These are phyloP conservation scores for Magnusiomyces tetraspermus DNA, from an alignment of 1,139 yeast species.

Conservation along the genomic window DNA sequence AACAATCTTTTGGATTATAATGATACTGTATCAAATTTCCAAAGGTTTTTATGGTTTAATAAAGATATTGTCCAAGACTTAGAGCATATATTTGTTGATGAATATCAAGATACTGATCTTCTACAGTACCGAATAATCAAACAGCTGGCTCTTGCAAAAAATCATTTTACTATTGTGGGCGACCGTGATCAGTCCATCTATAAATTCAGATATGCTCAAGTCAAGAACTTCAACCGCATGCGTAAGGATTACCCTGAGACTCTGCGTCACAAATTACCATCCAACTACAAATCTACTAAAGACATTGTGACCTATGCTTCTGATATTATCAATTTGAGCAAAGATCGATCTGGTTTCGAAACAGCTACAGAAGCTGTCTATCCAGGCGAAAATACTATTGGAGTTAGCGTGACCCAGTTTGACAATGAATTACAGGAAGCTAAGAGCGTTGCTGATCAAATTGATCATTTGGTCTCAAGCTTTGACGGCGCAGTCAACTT, in stretches of 20 bases:
- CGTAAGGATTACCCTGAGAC: conserved; percentile 35
- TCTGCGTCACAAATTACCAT: conserved; percentile 41
- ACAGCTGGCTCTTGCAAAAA: conserved; percentile 41
- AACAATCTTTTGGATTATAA: too few relatives aligned
- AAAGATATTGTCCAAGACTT: too few relatives aligned
- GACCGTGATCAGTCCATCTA: conserved; percentile 96
- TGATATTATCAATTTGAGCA: conserved; percentile 54
- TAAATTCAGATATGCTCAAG: conserved; percentile 58
- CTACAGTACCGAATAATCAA: conserved; percentile 65
- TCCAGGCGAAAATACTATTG: not conserved
- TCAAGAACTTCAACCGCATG: conserved; percentile 59
- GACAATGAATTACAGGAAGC: conserved; percentile 46
- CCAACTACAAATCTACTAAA: conserved; percentile 74
- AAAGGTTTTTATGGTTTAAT: too few relatives aligned
- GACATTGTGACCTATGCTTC: conserved; percentile 60
- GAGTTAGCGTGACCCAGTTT: conserved; percentile 31
- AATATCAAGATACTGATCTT: conserved; percentile 83
- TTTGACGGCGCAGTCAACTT: conserved; percentile 31
- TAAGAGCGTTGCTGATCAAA: conserved; percentile 46
- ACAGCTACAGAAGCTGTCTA: conserved; percentile 8
- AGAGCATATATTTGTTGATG: conserved; percentile 78
- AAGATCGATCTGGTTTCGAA: conserved; percentile 18
- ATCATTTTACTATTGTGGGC: conserved; percentile 62
- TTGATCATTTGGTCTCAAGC: conserved; percentile 28
- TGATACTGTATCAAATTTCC: too few relatives aligned